Conservation (phyloP, 371 early-diverging fungal species). For the Rhizomucor miehei region DNA sequence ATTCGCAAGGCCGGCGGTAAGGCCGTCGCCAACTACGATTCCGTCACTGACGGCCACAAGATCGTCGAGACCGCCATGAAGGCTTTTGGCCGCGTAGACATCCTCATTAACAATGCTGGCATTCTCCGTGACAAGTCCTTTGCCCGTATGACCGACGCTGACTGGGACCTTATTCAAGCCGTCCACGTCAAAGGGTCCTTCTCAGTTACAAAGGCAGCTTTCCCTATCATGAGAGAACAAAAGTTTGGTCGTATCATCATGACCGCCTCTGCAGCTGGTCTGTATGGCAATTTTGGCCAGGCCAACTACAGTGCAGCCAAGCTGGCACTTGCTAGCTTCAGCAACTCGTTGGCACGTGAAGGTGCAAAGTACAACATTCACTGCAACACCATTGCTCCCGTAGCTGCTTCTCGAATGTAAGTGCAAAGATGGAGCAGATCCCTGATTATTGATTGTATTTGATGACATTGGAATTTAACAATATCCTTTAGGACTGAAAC, state of each 20-base stretch:
- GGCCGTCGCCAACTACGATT: slow-evolving; percentile 97
- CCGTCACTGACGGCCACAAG: slow-evolving; percentile 94
- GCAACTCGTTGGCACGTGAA: slow-evolving; percentile 90
- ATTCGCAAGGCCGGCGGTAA: slow-evolving; percentile 88
- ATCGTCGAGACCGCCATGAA: slow-evolving; percentile 95
- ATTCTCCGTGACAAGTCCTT: slow-evolving; percentile 97
- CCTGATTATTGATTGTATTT: too few relatives aligned
- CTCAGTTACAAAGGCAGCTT: slow-evolving; percentile 95
- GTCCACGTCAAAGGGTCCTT: slow-evolving; percentile 96
- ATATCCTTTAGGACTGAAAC: slow-evolving; percentile 71
- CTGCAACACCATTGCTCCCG: slow-evolving; percentile 94
- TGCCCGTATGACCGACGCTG: slow-evolving; percentile 91
- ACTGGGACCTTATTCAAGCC: slow-evolving; percentile 92
- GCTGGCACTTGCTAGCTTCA: slow-evolving; percentile 88
- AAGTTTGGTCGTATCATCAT: slow-evolving; percentile 86
- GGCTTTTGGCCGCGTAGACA: slow-evolving; percentile 93
- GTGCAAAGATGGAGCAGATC: neutral
- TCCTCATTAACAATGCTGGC: slow-evolving; percentile 97
- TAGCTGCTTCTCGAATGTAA: slow-evolving; percentile 95
- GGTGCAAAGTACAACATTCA: slow-evolving; percentile 92
- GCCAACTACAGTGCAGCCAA: slow-evolving; percentile 97
- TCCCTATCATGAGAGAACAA: slow-evolving; percentile 94
- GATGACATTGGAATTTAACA: too few relatives aligned
- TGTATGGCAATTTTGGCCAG: slow-evolving; percentile 99
- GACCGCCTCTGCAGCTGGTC: slow-evolving; percentile 93